Base-by-base conservation (phyloP, 495 filamentous ascomycete species). In the Aspergillus cristatus region DNA sequence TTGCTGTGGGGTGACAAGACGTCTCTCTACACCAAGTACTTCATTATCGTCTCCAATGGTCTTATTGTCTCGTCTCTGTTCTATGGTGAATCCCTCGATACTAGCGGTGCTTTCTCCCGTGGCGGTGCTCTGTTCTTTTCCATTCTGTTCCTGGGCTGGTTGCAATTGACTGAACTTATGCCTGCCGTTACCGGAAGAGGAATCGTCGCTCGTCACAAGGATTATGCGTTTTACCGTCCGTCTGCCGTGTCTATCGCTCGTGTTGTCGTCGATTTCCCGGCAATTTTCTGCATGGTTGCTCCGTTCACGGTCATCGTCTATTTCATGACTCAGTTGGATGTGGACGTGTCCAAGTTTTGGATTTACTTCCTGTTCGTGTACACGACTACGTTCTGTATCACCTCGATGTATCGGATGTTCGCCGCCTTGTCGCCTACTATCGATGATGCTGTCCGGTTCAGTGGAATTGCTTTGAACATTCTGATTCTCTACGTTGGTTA, bases 201-300 rank as follows among this genome's bases (percentile, higher is more conserved):
- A 7, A 76, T 85, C n/a, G 69, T 84, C 14, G 65, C 71, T 10
- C 63, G 78, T 16, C 80, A 85, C 48, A 72, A 75, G 32, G 75
- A 80, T 26, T 88, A 83, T 43, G 82, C 81, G n/a, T 86, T 88
- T 58, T 84, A 86, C 53, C 73, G 80, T 26, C 83, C 83, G 1
- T 82, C 80, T 32, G 83, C 83, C 29, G 78, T 86, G 32, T 61
- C 63, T 1, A 71, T 88, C 32, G 81, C 79, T 10, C 72, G 80
- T 33, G 74, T 85, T 8, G 55, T 86, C 7, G 63, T 75, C 14
- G 83, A 88, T 48, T 68, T 88, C 37, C 83, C 83, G 0, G 54
- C 83, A 2, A 56, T 85, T 14, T 61, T 82, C 18, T 55, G 71
- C 13, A 76, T 82, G 62, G 74, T 79, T 10, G 60, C 72, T 7